Evolutionary conservation across 1,284 basidiomycete species (phyloP), one percentile per base, ranked within the genome.

Genomic region (Clitocybe nebularis): DNA sequence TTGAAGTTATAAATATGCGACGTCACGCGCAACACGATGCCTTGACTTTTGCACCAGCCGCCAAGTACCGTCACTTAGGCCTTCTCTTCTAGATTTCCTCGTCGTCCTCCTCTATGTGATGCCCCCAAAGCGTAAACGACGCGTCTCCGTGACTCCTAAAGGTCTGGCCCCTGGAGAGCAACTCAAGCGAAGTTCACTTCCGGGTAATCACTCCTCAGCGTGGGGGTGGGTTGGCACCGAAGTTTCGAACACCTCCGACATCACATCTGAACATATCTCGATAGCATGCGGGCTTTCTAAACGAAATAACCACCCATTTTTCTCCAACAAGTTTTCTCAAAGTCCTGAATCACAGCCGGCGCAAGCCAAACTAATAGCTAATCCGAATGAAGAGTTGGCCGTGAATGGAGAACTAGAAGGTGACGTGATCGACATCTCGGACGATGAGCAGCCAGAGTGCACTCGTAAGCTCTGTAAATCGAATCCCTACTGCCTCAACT

Each of bases 401-500:
- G 25, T 33, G 6, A 37, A 57, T 23, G 74, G 71, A 43, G 74
- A 74, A 55, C 62, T 72, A 9, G 67, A 71, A 30, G 75, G 75
- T 49, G 84, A 84, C 54, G 61, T 85, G 30, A 82, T 87, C 39
- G 68, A 84, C 16, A 71, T 87, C 28, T 81, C 81, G 1, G 84
- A 86, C 39, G 78, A 84, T 38, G 82, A 85, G 23, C 61, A 59
- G 32, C 59, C 63, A 1, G 51, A 56, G 11, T 94, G 92, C 57
- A 71, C 62, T 38, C 75, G 73, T 49, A 86, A 78, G 46, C 40
- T 48, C 3, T 96, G 93, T 62, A 82, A 74, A 55, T 63, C 61
- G 38, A 90, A 89, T 56, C 87, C 89, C 4, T 78, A 82, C 44
- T 95, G 93, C 60, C 66, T 92, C 48, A 94, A 93, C 58, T 81